Evolutionary conservation across 2,329 filamentous ascomycete genomes (phyloP), one percentile per base, ranked within the genome.

Genomic region (Fusarium lyarnte): DNA sequence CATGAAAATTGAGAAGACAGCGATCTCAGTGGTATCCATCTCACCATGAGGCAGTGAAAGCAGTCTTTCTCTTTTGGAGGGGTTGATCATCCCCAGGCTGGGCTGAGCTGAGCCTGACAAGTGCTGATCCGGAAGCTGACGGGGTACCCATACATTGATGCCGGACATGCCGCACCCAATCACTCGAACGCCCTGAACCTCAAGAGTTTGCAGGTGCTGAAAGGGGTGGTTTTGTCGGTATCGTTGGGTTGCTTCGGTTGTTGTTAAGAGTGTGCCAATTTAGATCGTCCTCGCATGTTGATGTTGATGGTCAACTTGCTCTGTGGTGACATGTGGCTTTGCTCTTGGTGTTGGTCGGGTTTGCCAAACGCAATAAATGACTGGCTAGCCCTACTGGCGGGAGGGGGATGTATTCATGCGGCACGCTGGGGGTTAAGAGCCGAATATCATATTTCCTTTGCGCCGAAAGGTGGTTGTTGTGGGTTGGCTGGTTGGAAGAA

Each of bases 101-200:
- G 66, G 49, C 33, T 39, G 49, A 53, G 72, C 54, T 46, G 55
- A 61, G 54, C 59, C 60, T 66, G 64, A 31, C 45, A 70, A 57
- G 49, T 75, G 74, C 72, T 76, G 70, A 75, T 74, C 72, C 61
- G 58, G 72, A 55, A 73, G 74, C 74, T 75, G 74, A 75, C 74
- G 63, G 68, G 61, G 47, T 55, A 45, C 58, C 72, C 74, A 64
- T 59, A 61, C 31, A 46, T 53, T 72, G 68, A 66, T 71, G 68
- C 70, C 70, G 70, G 74, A 61, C 53, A 62, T 58, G 74, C 70
- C 68, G 73, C 54, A 58, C 41, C 72, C 66, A 74, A 66, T 76
- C 72, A 73, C 46, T 47, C 57, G n/a, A 39, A 63, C 69, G 69
- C 52, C 66, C 55, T 51, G 58, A 58, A 45, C 54, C 45, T 71